phyloP scores from a whole-genome alignment of 352 stramenopile genomes.

The Phytopythium sindhum region DNA sequence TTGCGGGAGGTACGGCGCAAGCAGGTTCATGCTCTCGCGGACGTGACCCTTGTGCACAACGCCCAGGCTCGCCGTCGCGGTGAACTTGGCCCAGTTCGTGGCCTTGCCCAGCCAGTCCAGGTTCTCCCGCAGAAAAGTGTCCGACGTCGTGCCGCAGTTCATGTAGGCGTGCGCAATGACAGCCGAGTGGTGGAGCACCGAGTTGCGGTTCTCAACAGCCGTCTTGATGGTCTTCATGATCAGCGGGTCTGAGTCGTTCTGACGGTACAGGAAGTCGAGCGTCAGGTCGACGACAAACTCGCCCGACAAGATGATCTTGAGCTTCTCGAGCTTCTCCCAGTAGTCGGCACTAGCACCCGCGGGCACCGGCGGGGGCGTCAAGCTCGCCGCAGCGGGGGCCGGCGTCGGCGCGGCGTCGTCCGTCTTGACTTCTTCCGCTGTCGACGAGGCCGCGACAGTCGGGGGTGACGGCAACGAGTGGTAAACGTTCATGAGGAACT shows the following conservation, averaged over 20 bases:
- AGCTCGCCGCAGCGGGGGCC: constrained; percentile 23
- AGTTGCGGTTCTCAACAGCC: constrained; percentile 93
- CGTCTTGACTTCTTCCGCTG: constrained; percentile 38
- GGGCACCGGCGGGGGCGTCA: constrained; percentile 31
- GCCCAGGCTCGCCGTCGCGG: constrained; percentile 96
- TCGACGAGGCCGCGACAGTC: constrained; percentile 19
- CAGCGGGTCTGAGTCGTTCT: constrained; percentile 89
- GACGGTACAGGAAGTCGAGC: constrained; percentile 92
- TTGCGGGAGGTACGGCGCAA: constrained; percentile 97
- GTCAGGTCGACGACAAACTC: constrained; percentile 92
- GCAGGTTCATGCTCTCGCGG: constrained; percentile 96
- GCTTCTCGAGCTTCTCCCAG: constrained; percentile 76
- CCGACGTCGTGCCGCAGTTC: constrained; percentile 97
- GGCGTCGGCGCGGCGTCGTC: constrained; percentile 21
- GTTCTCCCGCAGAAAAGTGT: constrained; percentile 98
- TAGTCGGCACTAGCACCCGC: constrained; percentile 66
- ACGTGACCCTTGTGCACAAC: constrained; percentile 98
- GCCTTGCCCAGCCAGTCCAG: constrained; percentile 99
- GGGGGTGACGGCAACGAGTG: constrained; percentile 70
- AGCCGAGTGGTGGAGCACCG: constrained; percentile 96
- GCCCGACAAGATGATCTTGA: constrained; percentile 84
- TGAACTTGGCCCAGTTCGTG: constrained; percentile 99
- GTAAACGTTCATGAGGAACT: constrained; percentile 94
- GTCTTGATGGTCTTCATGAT: constrained; percentile 95
- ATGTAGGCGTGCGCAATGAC: constrained; percentile 97